phyloP scores from a whole-genome alignment of 1,139 yeast genomes.

The Hyphopichia buzzinii region DNA sequence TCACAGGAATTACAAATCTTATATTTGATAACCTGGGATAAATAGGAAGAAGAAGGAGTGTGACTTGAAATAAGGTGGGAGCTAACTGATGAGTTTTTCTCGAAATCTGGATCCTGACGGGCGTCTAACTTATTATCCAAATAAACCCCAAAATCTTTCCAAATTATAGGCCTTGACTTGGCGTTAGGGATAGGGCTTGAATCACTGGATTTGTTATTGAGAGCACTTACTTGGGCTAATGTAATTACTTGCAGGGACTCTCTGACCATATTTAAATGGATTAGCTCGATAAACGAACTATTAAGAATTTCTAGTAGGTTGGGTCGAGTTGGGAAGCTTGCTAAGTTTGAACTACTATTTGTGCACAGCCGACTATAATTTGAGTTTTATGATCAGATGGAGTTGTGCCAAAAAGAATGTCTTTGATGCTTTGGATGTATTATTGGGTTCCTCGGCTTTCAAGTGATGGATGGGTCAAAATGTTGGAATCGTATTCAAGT shows the following conservation, averaged over 20 bases:
- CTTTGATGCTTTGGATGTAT: not conserved
- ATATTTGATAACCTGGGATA: slow-evolving; percentile 48
- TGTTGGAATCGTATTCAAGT: not conserved
- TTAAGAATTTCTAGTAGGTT: not conserved
- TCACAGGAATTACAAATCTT: slow-evolving; percentile 66
- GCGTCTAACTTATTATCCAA: slow-evolving; percentile 47
- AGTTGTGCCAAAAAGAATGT: not conserved
- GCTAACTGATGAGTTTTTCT: slow-evolving; percentile 10
- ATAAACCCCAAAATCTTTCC: slow-evolving; percentile 65
- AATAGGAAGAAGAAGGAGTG: slow-evolving; percentile 35
- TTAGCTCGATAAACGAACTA: not conserved
- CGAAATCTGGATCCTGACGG: slow-evolving; percentile 13
- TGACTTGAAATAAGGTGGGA: slow-evolving; percentile 16
- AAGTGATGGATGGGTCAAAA: not conserved
- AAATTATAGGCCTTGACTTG: slow-evolving; percentile 27
- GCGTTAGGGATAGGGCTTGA: slow-evolving; percentile 13
- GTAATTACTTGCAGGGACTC: slow-evolving; percentile 32
- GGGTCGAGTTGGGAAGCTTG: too few relatives aligned
- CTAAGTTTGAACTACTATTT: too few relatives aligned
- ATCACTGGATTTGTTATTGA: slow-evolving; percentile 10
- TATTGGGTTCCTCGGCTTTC: not conserved
- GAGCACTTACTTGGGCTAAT: slow-evolving; percentile 25
- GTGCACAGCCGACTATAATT: not conserved
- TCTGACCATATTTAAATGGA: slow-evolving; percentile 5
- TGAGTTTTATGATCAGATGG: not conserved